Base-by-base conservation (phyloP, 2,329 filamentous ascomycete species). In the Atkinsonella hypoxylon region DNA sequence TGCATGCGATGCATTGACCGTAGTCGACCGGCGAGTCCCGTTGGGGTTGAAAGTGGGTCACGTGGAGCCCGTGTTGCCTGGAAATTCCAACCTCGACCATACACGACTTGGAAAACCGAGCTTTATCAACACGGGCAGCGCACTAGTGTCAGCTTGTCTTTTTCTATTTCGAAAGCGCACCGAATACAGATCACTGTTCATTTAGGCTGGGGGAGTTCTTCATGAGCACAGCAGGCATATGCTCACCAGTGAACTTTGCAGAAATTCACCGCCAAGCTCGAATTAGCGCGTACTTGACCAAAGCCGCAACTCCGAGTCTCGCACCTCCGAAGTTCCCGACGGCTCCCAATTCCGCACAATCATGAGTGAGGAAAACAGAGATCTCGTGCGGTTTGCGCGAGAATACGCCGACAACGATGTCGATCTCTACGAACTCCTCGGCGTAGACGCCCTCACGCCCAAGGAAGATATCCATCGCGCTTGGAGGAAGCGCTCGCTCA, bases 401-500 rank as follows among this genome's bases (percentile, higher is more conserved):
- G 77, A 81, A 54, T 79, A 81, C 58, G 81, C 82, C 41, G 70
- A 75, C 50, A 72, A 76, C n/a, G 72, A 76, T 51, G 65, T 80
- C 57, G 87, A 95, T 66, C 85, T 91, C 56, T 95, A 93, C 71
- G 80, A 78, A 26, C 76, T 95, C 26, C 78, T 95, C 15, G 78
- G 77, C 50, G 74, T 93, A 47, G 72, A 81, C 51, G 73, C 81
- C 18, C 76, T 82, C 17, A 79, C 83, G 0, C 70, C 76, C 18
- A 83, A 85, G 51, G 70, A 80, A n/a, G 85, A 89, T 55, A 84
- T 95, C 60, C 83, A 87, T 56, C 82, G 85, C 57, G 89, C 88
- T 43, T 96, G 91, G 74, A 81, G 89, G 53, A 87, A 87, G 60
- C 83, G 84, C 31, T 89, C 89, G 3, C 74, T 95, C n/a, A 89